Base-by-base conservation (phyloP, 331 rosid species). In the Arachis monticola region DNA sequence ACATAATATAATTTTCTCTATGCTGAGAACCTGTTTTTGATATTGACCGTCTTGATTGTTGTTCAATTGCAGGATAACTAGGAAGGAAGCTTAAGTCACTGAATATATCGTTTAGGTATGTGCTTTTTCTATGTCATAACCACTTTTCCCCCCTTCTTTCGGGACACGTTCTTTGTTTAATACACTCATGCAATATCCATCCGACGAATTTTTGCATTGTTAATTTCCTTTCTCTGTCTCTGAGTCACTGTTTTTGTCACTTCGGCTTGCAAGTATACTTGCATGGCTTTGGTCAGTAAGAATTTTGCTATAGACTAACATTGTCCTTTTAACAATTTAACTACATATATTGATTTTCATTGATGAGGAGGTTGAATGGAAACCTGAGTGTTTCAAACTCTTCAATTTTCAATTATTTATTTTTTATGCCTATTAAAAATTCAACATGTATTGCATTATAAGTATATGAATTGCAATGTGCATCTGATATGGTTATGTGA, bases 31-130 rank as follows among this genome's bases (percentile, higher is more conserved):
- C 80, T 61, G 42, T 22, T 41, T 66, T 38, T 74, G 67, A 58
- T 46, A 42, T 77, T 77, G 32, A 66, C 22, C 38, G 7, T 65
- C 14, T 58, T 59, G 8, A 64, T 27, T 65, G 31, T 53, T 77
- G 65, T 59, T 61, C 4, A 1, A 60, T 84, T 55, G 60, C 92
- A 93, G 98, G 92, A 88, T 93, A 81, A 90, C 93, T 30, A 84
- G 90, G 86, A 94, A 88, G 85, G 97, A 94, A 82, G 95, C 95
- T 84, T 94, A 73, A 93, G 64, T 38, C 59, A 81, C 75, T 7
- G 59, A 80, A 67, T 55, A 35, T 78, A 71, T 61, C 31, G 57
- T 70, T 31, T 45, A 30, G 87, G 91, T 77, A 41, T 77, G 70
- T 51, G 50, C 77, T 60, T 72, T 72, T 56, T 67, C 14, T 56